Conservation (phyloP, 2,329 filamentous ascomycete species). For the Trichoderma harzianum region DNA sequence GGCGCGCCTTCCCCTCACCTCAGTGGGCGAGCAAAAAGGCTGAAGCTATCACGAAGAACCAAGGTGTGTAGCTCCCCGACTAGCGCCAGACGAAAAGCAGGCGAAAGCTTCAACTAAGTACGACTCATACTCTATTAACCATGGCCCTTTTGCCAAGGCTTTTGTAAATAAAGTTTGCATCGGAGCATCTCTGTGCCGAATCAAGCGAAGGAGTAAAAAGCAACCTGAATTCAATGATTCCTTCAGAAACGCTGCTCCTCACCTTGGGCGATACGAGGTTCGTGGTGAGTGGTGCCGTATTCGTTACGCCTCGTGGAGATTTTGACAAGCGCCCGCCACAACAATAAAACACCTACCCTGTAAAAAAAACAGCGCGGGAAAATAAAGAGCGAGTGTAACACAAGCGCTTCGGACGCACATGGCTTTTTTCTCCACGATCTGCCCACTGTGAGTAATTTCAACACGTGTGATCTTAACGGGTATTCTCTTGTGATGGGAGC, state of each 20-base stretch:
- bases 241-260: background rate
- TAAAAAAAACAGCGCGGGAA: background rate
- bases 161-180: background rate
- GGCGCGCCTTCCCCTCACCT: background rate
- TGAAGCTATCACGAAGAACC: slow-evolving; percentile 3
- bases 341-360: background rate
- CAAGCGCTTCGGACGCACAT: background rate
- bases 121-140: background rate
- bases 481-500: background rate
- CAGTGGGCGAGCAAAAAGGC: background rate
- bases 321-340: background rate
- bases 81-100: background rate
- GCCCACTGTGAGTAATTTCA: background rate
- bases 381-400: background rate
- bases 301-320: background rate
- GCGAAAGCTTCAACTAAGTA: background rate
- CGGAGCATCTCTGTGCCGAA: slow-evolving; percentile 11
- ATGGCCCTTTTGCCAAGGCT: background rate
- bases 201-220: background rate
- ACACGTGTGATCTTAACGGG: background rate
- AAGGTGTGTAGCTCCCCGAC: background rate
- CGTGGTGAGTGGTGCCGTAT: background rate
- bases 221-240: background rate
- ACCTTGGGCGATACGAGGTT: background rate
- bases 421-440: slow-evolving; percentile 6